phyloP scores from a whole-genome alignment of 1,139 yeast species.

The Torulaspora globosa region DNA sequence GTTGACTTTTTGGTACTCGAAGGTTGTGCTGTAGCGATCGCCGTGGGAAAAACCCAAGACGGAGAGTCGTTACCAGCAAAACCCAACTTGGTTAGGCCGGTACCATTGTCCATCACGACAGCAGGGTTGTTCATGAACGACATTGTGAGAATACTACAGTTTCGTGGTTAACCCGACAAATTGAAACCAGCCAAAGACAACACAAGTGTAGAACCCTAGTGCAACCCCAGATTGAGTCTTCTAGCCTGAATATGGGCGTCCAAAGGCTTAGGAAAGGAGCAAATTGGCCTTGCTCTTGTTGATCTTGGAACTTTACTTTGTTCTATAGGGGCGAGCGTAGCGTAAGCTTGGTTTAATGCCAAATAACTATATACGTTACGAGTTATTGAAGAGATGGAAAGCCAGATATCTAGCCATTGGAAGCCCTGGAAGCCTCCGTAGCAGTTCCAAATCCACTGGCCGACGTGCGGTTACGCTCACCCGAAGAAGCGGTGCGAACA shows the following conservation, averaged over 20 bases:
- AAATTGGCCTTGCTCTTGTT: neutral
- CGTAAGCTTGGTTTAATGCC: neutral
- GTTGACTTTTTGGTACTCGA: conserved; percentile 39
- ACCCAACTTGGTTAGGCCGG: conserved; percentile 95
- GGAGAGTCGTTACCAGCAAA: conserved; percentile 99
- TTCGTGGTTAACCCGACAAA: neutral
- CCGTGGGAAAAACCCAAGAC: conserved; percentile 95
- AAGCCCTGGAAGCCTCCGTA: neutral
- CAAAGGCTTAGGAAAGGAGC: neutral
- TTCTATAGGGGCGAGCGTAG: conserved; percentile 4
- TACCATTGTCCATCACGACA: conserved; percentile 90
- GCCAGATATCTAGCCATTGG: neutral
- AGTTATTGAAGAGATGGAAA: neutral
- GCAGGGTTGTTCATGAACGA: conserved; percentile 70
- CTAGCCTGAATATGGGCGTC: neutral
- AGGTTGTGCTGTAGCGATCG: conserved; percentile 68
- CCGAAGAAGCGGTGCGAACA: neutral
- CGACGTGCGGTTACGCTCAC: neutral
- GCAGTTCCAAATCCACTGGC: neutral
- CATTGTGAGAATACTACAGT: conserved; percentile 26
- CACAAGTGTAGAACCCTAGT: neutral
- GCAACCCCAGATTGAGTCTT: neutral
- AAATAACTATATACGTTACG: conserved; percentile 6
- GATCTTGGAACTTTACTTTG: neutral
- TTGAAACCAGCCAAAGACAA: neutral